phyloP scores from a whole-genome alignment of 805 yeast species.

The Clavispora carvajalis region DNA sequence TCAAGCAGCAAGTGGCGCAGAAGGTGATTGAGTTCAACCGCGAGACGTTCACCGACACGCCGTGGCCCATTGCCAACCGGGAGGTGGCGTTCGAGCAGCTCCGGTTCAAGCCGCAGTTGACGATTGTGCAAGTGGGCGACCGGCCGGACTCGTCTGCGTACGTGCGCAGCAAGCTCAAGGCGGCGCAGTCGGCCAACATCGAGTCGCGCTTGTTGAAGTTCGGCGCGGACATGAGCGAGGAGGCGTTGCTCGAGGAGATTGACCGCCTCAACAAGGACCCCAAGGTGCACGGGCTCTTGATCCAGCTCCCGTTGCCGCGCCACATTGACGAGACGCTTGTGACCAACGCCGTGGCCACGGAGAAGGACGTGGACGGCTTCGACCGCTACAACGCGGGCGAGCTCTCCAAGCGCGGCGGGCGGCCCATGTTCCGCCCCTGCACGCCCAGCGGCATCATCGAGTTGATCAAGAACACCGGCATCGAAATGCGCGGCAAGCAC shows the following conservation, averaged over 20 bases:
- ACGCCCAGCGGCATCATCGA: constrained; percentile 93
- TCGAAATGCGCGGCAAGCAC: constrained; percentile 65
- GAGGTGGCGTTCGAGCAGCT: constrained; percentile 24
- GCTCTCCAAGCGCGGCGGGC: constrained; percentile 78
- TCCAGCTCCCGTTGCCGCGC: constrained; percentile 85
- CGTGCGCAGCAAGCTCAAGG: constrained; percentile 86
- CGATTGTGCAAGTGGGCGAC: constrained; percentile 84
- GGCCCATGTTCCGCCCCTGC: constrained; percentile 83
- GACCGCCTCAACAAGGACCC: constrained; percentile 66
- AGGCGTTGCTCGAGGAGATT: constrained; percentile 53
- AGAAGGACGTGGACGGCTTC: constrained; percentile 94
- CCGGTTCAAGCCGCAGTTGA: constrained; percentile 65
- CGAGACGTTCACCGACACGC: constrained; percentile 19
- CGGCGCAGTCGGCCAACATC: constrained; percentile 80
- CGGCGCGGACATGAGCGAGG: constrained; percentile 57
- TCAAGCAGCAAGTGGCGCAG: constrained; percentile 34
- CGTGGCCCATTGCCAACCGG: constrained; percentile 12
- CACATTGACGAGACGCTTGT: constrained; percentile 73
- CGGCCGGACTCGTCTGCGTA: constrained; percentile 90
- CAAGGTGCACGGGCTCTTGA: constrained; percentile 76
- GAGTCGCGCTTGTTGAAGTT: constrained; percentile 60
- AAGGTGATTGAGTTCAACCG: constrained; percentile 35
- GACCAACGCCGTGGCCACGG: constrained; percentile 75
- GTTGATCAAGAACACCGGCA: constrained; percentile 64
- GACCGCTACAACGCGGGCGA: constrained; percentile 88